Evolutionary conservation across 2,329 filamentous ascomycete genomes (phyloP).

Genomic region (Albifimbria verrucaria): DNA sequence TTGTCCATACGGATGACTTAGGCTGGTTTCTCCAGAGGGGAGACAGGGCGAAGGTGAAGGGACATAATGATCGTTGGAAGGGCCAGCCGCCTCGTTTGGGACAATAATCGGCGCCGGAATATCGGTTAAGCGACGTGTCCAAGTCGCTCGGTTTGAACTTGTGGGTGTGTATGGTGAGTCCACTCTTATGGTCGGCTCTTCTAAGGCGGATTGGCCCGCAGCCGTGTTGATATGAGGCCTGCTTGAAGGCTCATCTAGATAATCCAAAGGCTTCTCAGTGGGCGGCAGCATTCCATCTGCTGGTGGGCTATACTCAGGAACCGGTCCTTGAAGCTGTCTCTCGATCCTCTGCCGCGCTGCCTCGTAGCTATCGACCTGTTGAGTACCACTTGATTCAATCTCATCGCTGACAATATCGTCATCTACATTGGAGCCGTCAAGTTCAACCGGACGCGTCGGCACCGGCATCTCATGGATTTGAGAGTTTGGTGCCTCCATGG

Average conservation of each 20-base stretch:
- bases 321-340: slow-evolving; percentile 46
- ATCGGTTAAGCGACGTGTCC: not conserved
- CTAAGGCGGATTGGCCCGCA: too few relatives aligned
- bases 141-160: not conserved
- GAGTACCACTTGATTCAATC: slow-evolving; percentile 35
- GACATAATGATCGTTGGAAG: not conserved
- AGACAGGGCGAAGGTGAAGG: not conserved
- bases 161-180: not conserved
- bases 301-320: slow-evolving; percentile 47
- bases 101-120: not conserved
- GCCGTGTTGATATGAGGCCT: too few relatives aligned
- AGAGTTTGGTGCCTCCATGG: slow-evolving; percentile 34
- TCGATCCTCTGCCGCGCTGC: slow-evolving; percentile 47
- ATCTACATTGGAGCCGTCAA: slow-evolving; percentile 41
- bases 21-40: not conserved
- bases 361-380: slow-evolving; percentile 47
- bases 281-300: slow-evolving; percentile 18
- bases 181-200: too few relatives aligned
- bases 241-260: not conserved
- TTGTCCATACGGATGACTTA: not conserved
- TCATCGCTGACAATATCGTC: slow-evolving; percentile 35
- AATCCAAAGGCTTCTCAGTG: slow-evolving; percentile 23
- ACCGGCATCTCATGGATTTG: slow-evolving; percentile 52
- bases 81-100: not conserved
- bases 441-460: slow-evolving; percentile 42